Base-by-base conservation (phyloP, 2,329 filamentous ascomycete genomes). In the Colletotrichum agaves region DNA sequence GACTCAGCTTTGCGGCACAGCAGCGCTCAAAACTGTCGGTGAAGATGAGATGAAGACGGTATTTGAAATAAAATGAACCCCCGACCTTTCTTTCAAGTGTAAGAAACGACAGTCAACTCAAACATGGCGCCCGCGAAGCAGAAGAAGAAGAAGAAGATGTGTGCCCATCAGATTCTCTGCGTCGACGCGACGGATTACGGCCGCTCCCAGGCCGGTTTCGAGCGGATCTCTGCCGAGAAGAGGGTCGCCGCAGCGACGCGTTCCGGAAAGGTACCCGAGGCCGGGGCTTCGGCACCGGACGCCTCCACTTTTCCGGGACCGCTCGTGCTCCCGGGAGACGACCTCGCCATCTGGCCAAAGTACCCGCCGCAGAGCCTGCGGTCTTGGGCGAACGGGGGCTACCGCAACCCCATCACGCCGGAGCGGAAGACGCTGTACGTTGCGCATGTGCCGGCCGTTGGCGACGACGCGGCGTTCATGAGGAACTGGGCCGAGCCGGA, bases 241-340 rank as follows among this genome's bases (percentile, higher is more conserved):
- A 73, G 76, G 37, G 57, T 74, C n/a, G 75, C 74, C 1, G 79
- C 77, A 2, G 70, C 73, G 17, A 74, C 73, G 13, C 71, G 53
- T 10, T 74, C 73, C 11, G 78, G 77, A 0, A 72, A 74, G 6
- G 71, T 74, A 5, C 7, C 21, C 60, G 13, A 70, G 8, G 23
- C 39, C 7, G 15, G 58, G 27, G 4, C 71, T 8, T 47, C 70
- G 2, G 65, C 73, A 5, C 65, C 57, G 8, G 71, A 78, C 19
- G 60, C 64, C 0, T 71, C 66, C 35, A 76, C 79, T 0, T 91
- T 90, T 69, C 89, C 88, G 0, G 86, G 79, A 0, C 88, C 89
- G 0, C 73, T 91, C 5, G 78, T 90, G 0, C 77, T 91, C 0
- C 89, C 89, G 0, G 81, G 79, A 2, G 89, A 91, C 72, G 86